Conservation (phyloP, 106 monocot species). For the Hemerocallis citrina region DNA sequence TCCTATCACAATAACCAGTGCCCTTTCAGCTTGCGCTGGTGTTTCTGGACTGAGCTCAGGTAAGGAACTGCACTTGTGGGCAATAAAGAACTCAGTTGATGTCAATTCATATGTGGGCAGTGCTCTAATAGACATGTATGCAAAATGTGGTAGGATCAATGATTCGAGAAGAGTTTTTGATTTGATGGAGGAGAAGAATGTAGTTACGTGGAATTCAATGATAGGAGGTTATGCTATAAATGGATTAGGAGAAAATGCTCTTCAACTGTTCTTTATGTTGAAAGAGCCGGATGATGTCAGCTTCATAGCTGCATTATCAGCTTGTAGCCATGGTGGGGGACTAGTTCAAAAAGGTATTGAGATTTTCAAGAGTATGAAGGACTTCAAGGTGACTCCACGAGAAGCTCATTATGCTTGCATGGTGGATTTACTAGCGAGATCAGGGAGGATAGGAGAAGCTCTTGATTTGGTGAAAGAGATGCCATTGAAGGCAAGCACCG, state of each 20-base stretch:
- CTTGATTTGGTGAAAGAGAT: conserved; percentile 23
- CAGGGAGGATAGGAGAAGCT: conserved; percentile 47
- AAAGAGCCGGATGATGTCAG: conserved; percentile 53
- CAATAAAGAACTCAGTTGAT: conserved; percentile 31
- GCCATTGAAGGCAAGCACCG: conserved; percentile 24
- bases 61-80: conserved; percentile 56
- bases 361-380: conserved; percentile 41
- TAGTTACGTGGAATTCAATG: conserved; percentile 55
- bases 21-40: conserved; percentile 44
- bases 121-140: conserved; percentile 62
- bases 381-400: conserved; percentile 17
- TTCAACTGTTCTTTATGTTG: conserved; percentile 30
- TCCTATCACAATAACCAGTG: conserved; percentile 37
- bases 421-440: conserved; percentile 45
- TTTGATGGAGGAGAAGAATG: conserved; percentile 34
- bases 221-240: conserved; percentile 56
- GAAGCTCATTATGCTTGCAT: conserved; percentile 45
- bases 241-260: conserved; percentile 31
- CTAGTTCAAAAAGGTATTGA: conserved; percentile 40
- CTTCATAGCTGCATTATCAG: conserved; percentile 45
- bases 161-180: conserved; percentile 45
- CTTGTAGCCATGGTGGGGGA: conserved; percentile 72
- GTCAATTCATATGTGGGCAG: conserved; percentile 52
- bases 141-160: conserved; percentile 40
- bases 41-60: conserved; percentile 36